Base-by-base conservation (phyloP, 2,329 filamentous ascomycete genomes). In the Sordariomycetes sp. region DNA sequence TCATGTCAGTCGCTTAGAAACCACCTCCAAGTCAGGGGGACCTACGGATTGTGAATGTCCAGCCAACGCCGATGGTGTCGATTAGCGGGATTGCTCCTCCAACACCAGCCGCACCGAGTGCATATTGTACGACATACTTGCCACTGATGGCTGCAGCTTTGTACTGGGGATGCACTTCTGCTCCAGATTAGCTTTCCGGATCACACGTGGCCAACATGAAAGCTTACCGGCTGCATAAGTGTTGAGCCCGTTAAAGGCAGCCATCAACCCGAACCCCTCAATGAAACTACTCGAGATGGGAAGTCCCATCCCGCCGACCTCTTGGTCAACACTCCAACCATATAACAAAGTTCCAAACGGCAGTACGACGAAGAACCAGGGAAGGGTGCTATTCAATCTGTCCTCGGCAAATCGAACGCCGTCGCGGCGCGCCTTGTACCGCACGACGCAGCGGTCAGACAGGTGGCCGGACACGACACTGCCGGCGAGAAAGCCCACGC, bases 401-500 rank as follows among this genome's bases (percentile, higher is more conserved):
- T 57, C 54, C 20, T 54, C 48, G 2, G 54, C 48, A 3, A 54
- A 36, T 3, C 54, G 45, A 12, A 46, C 15, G 1, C 54, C 54
- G 0, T 51, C 46, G 2, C 61, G 49, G 38, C 57, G 61, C 23
- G 43, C 41, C 23, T 61, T 59, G 37, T 59, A 62, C 35, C 52
- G 45, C 43, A 54, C 58, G 5, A 64, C 61, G 1, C 57, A 45
- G n/a, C 49, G 44, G 31, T 66, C 62, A 0, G 62, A 60, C 11
- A 62, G 46, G 12, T 55, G 54, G 0, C 79, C 80, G 12, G 79
- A 79, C 33, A 81, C 59, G 35, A 82, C 75, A 2, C 77, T 80
- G 0, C 80, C 79, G 0, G 71, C 35, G 1, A 84, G 54, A 40
- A 82, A 84, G 0, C 80, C 80, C 30, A 66, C 70, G 0, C 79